phyloP scores from a whole-genome alignment of 2,329 filamentous ascomycete genomes.

The Juglanconis sp. region DNA sequence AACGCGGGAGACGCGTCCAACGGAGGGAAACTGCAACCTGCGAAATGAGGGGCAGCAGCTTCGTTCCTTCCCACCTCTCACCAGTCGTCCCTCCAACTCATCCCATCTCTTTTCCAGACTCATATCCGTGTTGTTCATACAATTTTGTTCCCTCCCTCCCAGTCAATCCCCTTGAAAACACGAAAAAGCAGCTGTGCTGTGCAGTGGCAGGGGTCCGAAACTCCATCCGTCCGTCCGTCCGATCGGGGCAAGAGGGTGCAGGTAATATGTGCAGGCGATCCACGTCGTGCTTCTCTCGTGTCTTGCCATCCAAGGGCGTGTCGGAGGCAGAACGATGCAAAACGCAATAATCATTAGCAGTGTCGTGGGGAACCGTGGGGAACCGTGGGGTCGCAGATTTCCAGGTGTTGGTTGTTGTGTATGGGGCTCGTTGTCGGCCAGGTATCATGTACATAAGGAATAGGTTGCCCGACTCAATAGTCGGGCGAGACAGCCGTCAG shows the following conservation, averaged over 20 bases:
- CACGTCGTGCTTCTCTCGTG: background rate
- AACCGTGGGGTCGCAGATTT: background rate
- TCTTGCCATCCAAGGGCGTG: background rate
- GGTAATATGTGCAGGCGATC: background rate
- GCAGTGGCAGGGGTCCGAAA: background rate
- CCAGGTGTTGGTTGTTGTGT: background rate
- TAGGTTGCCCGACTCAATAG: background rate
- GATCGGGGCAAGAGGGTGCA: background rate
- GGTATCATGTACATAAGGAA: constrained; percentile 19
- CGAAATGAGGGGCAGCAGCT: constrained; percentile 12
- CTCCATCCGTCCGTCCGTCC: background rate
- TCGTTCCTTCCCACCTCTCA: background rate
- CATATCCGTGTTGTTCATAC: background rate
- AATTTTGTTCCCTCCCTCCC: background rate
- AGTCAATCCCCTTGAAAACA: background rate
- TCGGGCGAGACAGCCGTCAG: background rate
- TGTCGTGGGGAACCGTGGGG: background rate
- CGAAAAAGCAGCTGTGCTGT: background rate
- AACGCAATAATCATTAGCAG: background rate
- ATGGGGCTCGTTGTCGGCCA: constrained; percentile 11
- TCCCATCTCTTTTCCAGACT: background rate
- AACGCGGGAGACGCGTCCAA: constrained; percentile 16
- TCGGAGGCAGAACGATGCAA: background rate
- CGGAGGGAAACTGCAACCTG: background rate
- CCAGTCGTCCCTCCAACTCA: background rate